Base-by-base conservation (phyloP, 176 grass and related monocot genomes). In the Urochloa ruziziensis region DNA sequence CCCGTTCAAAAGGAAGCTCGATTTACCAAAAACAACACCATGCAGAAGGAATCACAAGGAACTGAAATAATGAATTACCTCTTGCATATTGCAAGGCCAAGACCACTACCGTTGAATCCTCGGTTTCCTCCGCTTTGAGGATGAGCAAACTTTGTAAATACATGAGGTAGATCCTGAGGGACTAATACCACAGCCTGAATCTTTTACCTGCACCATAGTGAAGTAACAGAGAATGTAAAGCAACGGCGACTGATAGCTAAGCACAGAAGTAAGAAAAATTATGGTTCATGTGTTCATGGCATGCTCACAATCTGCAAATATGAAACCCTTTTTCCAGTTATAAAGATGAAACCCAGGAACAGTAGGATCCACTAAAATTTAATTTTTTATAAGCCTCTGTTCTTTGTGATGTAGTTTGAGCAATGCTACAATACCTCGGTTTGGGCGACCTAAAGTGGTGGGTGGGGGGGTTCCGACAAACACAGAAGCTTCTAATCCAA, bases 171-270 rank as follows among this genome's bases (percentile, higher is more conserved):
- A 86, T 98, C 93, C 71, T 93, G 96, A 43, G 91, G 91, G 75
- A 80, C 90, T 93, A 85, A 98, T 98, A 65, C 96, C 96, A 86
- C 91, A 95, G 10, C 96, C 96, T 44, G 96, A 95, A 91, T 98
- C 96, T 74, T 90, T 91, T 53, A 98, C 77, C 96, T 98, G 86
- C 73, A 85, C 71, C 80, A 75, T 6, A 82, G 24, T 30, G 73
- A 86, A 65, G 63, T 72, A 86, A 83, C 33, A 73, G 68, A 87
- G 23, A 71, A 30, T 67, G 34, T 81, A 52, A 91, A 71, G 32
- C 18, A 83, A 53, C 28, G 4, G 63, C 73, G 68, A 65, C 18
- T n/a, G 29, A 16, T 21, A 53, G 34, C 15, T 8, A 40, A 69
- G 2, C 23, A 81, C 14, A 42, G 49, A 80, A 54, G 23, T 53